phyloP scores from a whole-genome alignment of 2,329 filamentous ascomycete species.

The Pyrenophora teres region DNA sequence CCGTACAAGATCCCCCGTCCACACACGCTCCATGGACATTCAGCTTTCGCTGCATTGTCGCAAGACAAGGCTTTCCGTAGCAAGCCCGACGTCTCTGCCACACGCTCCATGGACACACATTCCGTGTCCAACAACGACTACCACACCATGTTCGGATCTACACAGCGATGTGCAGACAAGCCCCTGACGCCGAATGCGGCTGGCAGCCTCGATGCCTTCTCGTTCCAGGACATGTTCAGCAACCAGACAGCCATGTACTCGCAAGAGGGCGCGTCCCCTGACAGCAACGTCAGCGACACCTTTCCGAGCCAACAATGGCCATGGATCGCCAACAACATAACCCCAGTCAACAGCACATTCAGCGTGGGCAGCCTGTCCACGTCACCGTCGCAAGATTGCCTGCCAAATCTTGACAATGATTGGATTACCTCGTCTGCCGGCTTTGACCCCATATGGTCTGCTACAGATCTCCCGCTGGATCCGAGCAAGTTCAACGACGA shows the following conservation, averaged over 20 bases:
- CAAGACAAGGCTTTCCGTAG: slow-evolving; percentile 30
- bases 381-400: slow-evolving; percentile 46
- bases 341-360: slow-evolving; percentile 38
- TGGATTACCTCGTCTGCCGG: slow-evolving; percentile 45
- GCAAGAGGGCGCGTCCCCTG: slow-evolving; percentile 42
- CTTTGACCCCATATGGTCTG: slow-evolving; percentile 46
- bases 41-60: slow-evolving; percentile 34
- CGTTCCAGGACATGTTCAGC: slow-evolving; percentile 38
- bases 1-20: slow-evolving; percentile 64
- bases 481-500: slow-evolving; percentile 45
- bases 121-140: slow-evolving; percentile 46
- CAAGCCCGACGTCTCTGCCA: slow-evolving; percentile 28
- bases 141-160: slow-evolving; percentile 43
- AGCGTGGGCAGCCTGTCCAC: slow-evolving; percentile 45
- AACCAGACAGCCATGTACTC: slow-evolving; percentile 28
- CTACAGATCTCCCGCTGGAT: slow-evolving; percentile 48
- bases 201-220: slow-evolving; percentile 36
- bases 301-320: slow-evolving; percentile 42
- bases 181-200: slow-evolving; percentile 34
- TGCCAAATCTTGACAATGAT: slow-evolving; percentile 42
- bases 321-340: slow-evolving; percentile 33
- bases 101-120: slow-evolving; percentile 43
- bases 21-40: slow-evolving; percentile 44
- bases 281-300: slow-evolving; percentile 41
- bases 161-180: slow-evolving; percentile 34